phyloP scores from a whole-genome alignment of 768 basidiomycete genomes.

The Lactifluus pinguis region DNA sequence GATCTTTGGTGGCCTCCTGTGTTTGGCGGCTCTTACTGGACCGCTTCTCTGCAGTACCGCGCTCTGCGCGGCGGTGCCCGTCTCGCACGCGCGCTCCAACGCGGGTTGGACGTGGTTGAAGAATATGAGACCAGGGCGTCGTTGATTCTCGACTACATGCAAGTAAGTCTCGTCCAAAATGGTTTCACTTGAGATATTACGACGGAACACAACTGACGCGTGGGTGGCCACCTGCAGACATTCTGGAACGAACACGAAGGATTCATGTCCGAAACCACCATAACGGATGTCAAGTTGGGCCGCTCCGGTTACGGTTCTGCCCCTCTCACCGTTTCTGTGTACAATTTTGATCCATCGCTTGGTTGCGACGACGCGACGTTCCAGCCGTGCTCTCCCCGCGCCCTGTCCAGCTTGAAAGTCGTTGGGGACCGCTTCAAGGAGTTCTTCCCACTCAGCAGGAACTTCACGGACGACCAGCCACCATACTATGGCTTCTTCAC shows the following conservation, averaged over 20 bases:
- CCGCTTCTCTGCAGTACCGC: slow-evolving; percentile 11
- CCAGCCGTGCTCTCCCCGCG: slow-evolving; percentile 28
- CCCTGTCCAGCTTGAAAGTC: slow-evolving; percentile 23
- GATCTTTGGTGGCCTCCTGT: slow-evolving; percentile 13
- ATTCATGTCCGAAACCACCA: slow-evolving; percentile 11
- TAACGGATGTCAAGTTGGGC: background rate
- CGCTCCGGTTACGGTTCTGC: slow-evolving; percentile 9
- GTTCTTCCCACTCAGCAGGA: slow-evolving; percentile 26
- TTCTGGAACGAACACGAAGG: slow-evolving; percentile 10
- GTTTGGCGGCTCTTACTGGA: slow-evolving; percentile 11
- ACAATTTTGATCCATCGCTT: slow-evolving; percentile 23
- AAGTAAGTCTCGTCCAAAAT: background rate
- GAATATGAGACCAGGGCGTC: slow-evolving; percentile 7
- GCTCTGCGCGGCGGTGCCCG: slow-evolving; percentile 11
- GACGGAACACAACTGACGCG: background rate
- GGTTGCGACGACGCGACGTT: slow-evolving; percentile 26
- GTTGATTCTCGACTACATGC: slow-evolving; percentile 11
- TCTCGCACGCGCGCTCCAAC: slow-evolving; percentile 8
- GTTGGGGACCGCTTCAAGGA: slow-evolving; percentile 25
- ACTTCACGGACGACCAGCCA: background rate
- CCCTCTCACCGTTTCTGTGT: slow-evolving; percentile 24
- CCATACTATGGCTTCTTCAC: slow-evolving; percentile 9
- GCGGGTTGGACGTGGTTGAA: background rate
- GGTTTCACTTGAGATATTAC: background rate
- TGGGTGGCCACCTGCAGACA: background rate